Evolutionary conservation across 352 stramenopile species (phyloP).

Genomic region (Pythium aquatile): DNA sequence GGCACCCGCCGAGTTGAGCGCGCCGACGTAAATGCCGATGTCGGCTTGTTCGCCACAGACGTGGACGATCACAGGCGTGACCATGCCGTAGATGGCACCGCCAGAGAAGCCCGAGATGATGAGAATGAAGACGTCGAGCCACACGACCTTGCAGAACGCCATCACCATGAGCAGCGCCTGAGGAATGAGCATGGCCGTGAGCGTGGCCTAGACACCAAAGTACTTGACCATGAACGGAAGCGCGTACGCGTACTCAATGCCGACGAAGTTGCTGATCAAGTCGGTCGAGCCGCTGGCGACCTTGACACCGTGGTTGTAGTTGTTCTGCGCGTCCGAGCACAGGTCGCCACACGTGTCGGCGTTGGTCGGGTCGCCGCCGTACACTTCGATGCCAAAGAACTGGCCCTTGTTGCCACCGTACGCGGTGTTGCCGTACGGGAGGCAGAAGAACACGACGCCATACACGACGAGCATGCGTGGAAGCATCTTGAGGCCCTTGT

Average conservation of each 20-base stretch:
- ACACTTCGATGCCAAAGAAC: constrained; percentile 42
- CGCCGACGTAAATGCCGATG: constrained; percentile 27
- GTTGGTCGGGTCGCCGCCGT: constrained; percentile 28
- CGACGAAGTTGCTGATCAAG: constrained; percentile 31
- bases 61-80: constrained; percentile 30
- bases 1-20: constrained; percentile 31
- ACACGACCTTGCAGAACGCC: constrained; percentile 35
- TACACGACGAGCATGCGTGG: constrained; percentile 36
- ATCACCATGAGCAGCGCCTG: constrained; percentile 49
- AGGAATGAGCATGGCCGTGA: constrained; percentile 31
- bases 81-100: constrained; percentile 32
- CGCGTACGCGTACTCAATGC: constrained; percentile 35
- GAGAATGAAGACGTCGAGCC: constrained; percentile 37
- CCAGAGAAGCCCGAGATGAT: constrained; percentile 44
- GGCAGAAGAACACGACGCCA: constrained; percentile 40
- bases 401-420: constrained; percentile 57
- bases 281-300: constrained; percentile 39
- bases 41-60: constrained; percentile 23
- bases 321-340: constrained; percentile 35
- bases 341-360: constrained; percentile 30
- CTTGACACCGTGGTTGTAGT: constrained; percentile 46
- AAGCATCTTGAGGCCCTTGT: constrained; percentile 35
- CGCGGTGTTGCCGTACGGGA: constrained; percentile 46
- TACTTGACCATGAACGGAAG: constrained; percentile 38
- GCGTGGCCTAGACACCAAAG: constrained; percentile 33